phyloP scores from a whole-genome alignment of 83 land plant species.

The Diphasiastrum complanatum region DNA sequence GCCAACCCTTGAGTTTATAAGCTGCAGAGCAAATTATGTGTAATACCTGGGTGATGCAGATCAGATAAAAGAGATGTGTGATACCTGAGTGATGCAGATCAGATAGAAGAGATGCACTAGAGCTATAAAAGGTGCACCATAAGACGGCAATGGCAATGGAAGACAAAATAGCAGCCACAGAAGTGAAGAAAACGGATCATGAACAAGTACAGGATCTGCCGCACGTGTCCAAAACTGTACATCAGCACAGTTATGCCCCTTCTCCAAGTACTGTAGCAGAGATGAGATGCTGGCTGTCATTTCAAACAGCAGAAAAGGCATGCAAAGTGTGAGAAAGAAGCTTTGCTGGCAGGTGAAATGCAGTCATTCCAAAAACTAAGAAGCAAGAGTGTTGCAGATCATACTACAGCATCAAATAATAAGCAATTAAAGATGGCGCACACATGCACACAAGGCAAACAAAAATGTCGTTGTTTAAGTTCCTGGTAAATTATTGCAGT shows the following conservation, averaged over 20 bases:
- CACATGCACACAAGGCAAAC: too few relatives aligned
- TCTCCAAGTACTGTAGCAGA: constrained; percentile 38
- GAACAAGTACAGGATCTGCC: constrained; percentile 79
- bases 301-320: too few relatives aligned
- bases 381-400: too few relatives aligned
- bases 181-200: constrained; percentile 80
- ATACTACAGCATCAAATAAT: too few relatives aligned
- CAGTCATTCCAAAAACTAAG: background rate
- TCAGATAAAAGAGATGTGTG: constrained; percentile 60
- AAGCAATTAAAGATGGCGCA: too few relatives aligned
- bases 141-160: constrained; percentile 51
- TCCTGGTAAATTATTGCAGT: too few relatives aligned
- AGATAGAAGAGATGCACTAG: constrained; percentile 80
- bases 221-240: constrained; percentile 62
- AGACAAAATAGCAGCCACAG: constrained; percentile 89
- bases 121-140: constrained; percentile 44
- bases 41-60: constrained; percentile 68
- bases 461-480: too few relatives aligned
- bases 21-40: too few relatives aligned
- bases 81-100: constrained; percentile 74
- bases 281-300: constrained; percentile 39
- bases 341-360: too few relatives aligned
- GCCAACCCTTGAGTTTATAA: too few relatives aligned
- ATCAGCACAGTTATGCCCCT: constrained; percentile 46
- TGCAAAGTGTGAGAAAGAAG: too few relatives aligned